Percentiles rank a stretch among this genome's conserved stretches.
Evolutionary conservation across 768 basidiomycete genomes (phyloP).

Genomic region (Guyanaporus albipodus): DNA sequence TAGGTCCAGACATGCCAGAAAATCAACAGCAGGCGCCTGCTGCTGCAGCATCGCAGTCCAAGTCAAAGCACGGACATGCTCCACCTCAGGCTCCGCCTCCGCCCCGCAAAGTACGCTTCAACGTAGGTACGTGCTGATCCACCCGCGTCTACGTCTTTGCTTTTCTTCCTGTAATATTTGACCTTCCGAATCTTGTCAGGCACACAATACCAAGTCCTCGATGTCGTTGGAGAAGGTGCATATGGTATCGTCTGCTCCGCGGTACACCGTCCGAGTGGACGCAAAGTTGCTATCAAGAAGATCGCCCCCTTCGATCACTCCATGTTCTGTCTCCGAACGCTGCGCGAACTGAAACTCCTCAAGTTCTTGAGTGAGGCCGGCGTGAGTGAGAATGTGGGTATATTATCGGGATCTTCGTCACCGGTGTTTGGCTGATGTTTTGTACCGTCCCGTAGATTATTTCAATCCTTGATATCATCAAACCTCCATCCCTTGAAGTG

Average conservation of each 20-base stretch:
- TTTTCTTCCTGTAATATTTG: background rate
- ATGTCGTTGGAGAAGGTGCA: slow-evolving; percentile 87
- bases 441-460: slow-evolving; percentile 56
- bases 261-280: slow-evolving; percentile 77
- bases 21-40: slow-evolving; percentile 14
- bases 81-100: slow-evolving; percentile 47
- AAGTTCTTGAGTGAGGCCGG: slow-evolving; percentile 85
- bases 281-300: slow-evolving; percentile 96
- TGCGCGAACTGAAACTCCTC: slow-evolving; percentile 79
- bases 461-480: slow-evolving; percentile 85
- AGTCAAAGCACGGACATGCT: slow-evolving; percentile 46
- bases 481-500: slow-evolving; percentile 70
- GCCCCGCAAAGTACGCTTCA: slow-evolving; percentile 84
- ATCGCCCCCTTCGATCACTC: slow-evolving; percentile 94
- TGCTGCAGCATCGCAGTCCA: slow-evolving; percentile 23
- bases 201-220: slow-evolving; percentile 78
- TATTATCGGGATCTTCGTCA: background rate
- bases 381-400: slow-evolving; percentile 78
- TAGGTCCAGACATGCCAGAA: slow-evolving; percentile 27
- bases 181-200: slow-evolving; percentile 36
- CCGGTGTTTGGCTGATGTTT: background rate
- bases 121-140: slow-evolving; percentile 55
- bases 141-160: background rate
- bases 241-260: slow-evolving; percentile 97
- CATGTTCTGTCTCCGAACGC: slow-evolving; percentile 90